Percentiles rank a stretch among this genome's conserved stretches.
Evolutionary conservation across 2,329 filamentous ascomycete genomes (phyloP).

Genomic region (Fusarium sp.): DNA sequence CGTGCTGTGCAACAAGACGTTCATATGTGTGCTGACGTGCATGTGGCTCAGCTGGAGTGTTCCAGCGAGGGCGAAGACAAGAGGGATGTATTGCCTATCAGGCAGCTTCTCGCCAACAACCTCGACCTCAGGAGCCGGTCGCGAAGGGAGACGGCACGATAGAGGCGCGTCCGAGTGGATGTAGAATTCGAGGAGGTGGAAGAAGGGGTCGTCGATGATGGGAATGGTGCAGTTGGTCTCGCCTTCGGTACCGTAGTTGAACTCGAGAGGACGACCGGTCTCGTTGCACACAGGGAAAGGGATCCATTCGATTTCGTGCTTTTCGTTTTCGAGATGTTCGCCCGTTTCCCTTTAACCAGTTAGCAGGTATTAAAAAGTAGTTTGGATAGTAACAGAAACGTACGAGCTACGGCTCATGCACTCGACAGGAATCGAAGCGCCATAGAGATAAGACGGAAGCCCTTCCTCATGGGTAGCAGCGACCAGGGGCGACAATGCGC

Average conservation of each 20-base stretch:
- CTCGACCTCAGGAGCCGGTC: constrained; percentile 71
- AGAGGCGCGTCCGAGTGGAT: constrained; percentile 96
- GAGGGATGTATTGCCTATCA: constrained; percentile 77
- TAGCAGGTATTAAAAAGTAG: background rate
- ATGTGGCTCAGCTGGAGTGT: constrained; percentile 90
- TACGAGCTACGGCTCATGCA: constrained; percentile 81
- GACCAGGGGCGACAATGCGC: constrained; percentile 44
- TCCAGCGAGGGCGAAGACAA: constrained; percentile 90
- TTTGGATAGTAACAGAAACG: constrained; percentile 48
- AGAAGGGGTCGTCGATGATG: constrained; percentile 82
- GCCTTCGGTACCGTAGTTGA: constrained; percentile 85
- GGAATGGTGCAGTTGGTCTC: constrained; percentile 88
- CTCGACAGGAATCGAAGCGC: constrained; percentile 75
- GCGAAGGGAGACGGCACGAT: constrained; percentile 87
- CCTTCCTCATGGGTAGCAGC: constrained; percentile 53
- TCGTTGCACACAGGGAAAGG: constrained; percentile 93
- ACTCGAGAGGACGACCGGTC: constrained; percentile 82
- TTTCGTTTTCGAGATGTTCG: constrained; percentile 85
- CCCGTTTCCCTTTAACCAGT: constrained; percentile 76
- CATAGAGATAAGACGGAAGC: constrained; percentile 73
- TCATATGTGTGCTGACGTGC: constrained; percentile 90
- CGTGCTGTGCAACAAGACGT: constrained; percentile 83
- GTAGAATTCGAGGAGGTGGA: constrained; percentile 95
- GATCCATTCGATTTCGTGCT: constrained; percentile 89
- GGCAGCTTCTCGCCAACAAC: constrained; percentile 63